A percentile compares a stretch with the other conserved stretches of the same genome.
These are phyloP conservation scores for Priceomyces castillae DNA, from an alignment of 805 yeast species.

Conservation along the genomic window DNA sequence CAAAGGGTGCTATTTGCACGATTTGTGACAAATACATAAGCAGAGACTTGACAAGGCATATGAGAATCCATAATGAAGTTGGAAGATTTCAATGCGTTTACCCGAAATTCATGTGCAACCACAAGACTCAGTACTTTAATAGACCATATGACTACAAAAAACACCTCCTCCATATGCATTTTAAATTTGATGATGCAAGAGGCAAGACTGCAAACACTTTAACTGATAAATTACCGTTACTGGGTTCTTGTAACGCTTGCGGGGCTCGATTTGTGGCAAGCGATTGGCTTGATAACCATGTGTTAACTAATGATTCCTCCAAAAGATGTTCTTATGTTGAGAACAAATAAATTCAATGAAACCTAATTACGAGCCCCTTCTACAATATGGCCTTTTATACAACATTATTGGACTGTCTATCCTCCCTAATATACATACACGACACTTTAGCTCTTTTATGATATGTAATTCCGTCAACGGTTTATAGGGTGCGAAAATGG, in stretches of 20 bases:
- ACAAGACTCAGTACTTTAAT: conserved; percentile 41
- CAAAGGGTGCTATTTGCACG: conserved; percentile 38
- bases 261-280: conserved; percentile 47
- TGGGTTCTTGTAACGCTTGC: conserved; percentile 45
- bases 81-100: conserved; percentile 44
- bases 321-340: conserved; percentile 23
- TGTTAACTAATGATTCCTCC: conserved; percentile 30
- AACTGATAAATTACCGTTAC: conserved; percentile 38
- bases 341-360: neutral
- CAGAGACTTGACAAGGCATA: conserved; percentile 41
- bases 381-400: too few species aligned
- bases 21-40: conserved; percentile 41
- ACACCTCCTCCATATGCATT: conserved; percentile 42
- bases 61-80: conserved; percentile 42
- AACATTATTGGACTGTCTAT: too few species aligned
- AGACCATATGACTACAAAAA: conserved; percentile 47
- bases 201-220: conserved; percentile 39
- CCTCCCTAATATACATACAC: neutral
- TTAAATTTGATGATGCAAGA: conserved; percentile 39
- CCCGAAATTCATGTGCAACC: conserved; percentile 39
- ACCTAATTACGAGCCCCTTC: too few species aligned
- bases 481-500: neutral
- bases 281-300: conserved; percentile 57
- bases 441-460: neutral
- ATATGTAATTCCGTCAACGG: neutral